Conservation (phyloP, 345 rosid species). For the Pugionium cornutum region DNA sequence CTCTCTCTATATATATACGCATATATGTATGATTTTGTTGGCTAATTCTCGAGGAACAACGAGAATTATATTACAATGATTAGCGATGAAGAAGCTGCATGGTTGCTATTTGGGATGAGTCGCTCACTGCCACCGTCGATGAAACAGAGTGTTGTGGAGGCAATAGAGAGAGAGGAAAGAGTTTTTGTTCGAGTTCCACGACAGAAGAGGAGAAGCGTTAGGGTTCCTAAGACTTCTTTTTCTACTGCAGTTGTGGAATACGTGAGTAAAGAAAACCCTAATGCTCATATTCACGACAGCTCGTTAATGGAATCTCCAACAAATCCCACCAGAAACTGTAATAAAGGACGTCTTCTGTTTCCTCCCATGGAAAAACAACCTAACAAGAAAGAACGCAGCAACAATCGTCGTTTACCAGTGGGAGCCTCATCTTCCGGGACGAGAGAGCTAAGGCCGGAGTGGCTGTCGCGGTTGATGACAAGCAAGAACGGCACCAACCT, state of each 20-base stretch:
- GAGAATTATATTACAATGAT: background rate
- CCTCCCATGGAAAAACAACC: background rate
- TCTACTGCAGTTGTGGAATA: background rate
- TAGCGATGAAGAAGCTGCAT: background rate
- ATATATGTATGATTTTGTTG: too few species aligned
- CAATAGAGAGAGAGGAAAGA: background rate
- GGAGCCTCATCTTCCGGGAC: background rate
- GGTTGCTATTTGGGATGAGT: background rate
- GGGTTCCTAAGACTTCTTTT: background rate
- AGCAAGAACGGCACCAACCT: background rate
- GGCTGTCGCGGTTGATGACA: slow-evolving; percentile 3
- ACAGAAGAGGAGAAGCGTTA: slow-evolving; percentile 2
- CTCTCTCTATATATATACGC: too few species aligned
- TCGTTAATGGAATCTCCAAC: background rate
- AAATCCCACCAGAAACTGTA: background rate
- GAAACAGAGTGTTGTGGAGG: background rate
- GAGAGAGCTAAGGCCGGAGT: slow-evolving; percentile 1
- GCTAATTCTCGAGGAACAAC: background rate
- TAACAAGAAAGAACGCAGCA: background rate
- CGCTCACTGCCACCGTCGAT: background rate
- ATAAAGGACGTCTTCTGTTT: background rate
- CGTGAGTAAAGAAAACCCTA: background rate
- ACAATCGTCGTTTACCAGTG: background rate
- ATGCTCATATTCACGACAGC: too few species aligned
- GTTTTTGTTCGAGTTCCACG: background rate